Evolutionary conservation across 108 stramenopile species (phyloP).

Genomic region (Fragilariopsis cylindrus): DNA sequence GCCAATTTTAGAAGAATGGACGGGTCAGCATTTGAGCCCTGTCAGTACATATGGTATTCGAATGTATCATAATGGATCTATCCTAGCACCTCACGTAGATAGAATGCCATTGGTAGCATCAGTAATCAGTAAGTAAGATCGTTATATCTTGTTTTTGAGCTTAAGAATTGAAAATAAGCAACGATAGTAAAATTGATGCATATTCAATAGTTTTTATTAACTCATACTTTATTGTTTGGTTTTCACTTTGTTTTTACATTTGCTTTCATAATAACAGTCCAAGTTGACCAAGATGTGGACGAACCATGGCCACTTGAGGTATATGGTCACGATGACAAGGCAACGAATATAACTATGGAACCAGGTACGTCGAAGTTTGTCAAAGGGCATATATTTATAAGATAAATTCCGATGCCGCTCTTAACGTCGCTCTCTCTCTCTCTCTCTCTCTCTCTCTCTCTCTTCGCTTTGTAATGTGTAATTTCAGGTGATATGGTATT

Average conservation of each 20-base stretch:
- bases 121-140: constrained; percentile 74
- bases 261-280: constrained; percentile 24
- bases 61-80: constrained; percentile 64
- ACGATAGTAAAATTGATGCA: neutral
- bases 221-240: neutral
- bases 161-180: neutral
- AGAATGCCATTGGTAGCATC: constrained; percentile 81
- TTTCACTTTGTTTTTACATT: neutral
- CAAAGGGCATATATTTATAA: neutral
- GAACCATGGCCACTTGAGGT: constrained; percentile 89
- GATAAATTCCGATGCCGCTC: neutral
- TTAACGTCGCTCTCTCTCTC: neutral
- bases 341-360: constrained; percentile 90
- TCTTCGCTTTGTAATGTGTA: neutral
- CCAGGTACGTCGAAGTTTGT: constrained; percentile 79
- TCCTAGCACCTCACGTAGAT: constrained; percentile 90
- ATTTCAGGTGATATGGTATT: constrained; percentile 84
- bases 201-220: neutral
- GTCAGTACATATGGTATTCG: constrained; percentile 80
- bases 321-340: constrained; percentile 83
- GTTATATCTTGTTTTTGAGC: constrained; percentile 7
- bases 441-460: neutral
- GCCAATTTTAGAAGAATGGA: constrained; percentile 87
- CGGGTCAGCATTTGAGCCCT: constrained; percentile 71
- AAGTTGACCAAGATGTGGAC: constrained; percentile 80